Conservation (phyloP, 2,329 filamentous ascomycete genomes). For the Pseudonectria foliicola region DNA sequence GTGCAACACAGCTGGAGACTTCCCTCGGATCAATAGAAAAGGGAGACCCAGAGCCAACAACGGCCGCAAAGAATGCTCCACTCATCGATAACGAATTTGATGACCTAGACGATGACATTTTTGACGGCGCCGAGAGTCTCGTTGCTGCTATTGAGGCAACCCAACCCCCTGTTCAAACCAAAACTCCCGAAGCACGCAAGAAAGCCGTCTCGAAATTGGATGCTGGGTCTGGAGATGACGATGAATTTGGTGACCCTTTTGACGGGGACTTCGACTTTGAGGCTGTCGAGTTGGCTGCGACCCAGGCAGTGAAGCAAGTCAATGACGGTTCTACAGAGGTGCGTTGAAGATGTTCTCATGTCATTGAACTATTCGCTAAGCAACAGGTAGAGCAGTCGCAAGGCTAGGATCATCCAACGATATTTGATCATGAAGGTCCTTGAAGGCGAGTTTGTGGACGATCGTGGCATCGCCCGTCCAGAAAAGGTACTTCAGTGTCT, state of each 20-base stretch:
- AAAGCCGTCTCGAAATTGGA: neutral
- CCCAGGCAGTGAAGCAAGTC: conserved; percentile 48
- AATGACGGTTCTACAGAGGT: conserved; percentile 25
- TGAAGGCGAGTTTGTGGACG: conserved; percentile 60
- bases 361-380: conserved; percentile 53
- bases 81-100: conserved; percentile 48
- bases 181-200: conserved; percentile 1
- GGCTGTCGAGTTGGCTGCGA: conserved; percentile 64
- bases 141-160: conserved; percentile 12
- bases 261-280: conserved; percentile 76
- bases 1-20: conserved; percentile 20
- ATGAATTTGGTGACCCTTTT: conserved; percentile 37
- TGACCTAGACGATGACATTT: conserved; percentile 57
- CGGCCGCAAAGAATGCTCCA: neutral
- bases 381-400: conserved; percentile 56
- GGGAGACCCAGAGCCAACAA: neutral
- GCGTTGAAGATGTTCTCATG: conserved; percentile 25
- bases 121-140: conserved; percentile 37
- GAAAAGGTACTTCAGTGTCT: conserved; percentile 60
- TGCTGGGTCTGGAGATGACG: conserved; percentile 13
- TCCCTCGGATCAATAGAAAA: neutral
- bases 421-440: conserved; percentile 74
- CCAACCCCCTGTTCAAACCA: conserved; percentile 6
- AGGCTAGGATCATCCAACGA: conserved; percentile 72
- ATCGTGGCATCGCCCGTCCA: conserved; percentile 48